A percentile compares a stretch with the other conserved stretches of the same genome.
phyloP scores from a whole-genome alignment of 257 asterid genomes.

The Nemophila menziesii region DNA sequence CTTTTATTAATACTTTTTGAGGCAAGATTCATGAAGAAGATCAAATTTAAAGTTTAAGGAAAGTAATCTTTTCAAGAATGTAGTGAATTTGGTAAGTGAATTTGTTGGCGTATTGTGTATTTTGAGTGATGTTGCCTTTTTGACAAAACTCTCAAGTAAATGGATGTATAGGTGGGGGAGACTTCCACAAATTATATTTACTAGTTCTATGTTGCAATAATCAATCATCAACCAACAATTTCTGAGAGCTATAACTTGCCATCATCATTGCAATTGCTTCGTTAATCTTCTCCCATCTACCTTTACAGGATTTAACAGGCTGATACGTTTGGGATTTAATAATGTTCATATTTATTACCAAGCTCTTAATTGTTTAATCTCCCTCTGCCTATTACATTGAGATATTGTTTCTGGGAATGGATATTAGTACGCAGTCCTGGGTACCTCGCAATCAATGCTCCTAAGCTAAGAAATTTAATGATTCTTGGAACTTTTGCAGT shows the following conservation, averaged over 20 bases:
- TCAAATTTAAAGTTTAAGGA: too few species aligned
- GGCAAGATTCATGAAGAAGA: too few species aligned
- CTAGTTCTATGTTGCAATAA: not conserved
- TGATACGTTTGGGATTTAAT: not conserved
- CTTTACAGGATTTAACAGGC: slow-evolving; percentile 11
- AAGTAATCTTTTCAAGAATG: too few species aligned
- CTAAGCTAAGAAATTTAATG: slow-evolving; percentile 4
- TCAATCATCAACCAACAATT: not conserved
- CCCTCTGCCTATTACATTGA: slow-evolving; percentile 8
- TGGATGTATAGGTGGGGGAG: slow-evolving; percentile 19
- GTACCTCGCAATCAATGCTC: slow-evolving; percentile 2
- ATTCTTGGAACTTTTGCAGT: not conserved
- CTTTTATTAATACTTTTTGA: too few species aligned
- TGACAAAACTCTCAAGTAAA: too few species aligned
- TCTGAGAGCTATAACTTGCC: slow-evolving; percentile 3
- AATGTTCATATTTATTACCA: slow-evolving; percentile 1
- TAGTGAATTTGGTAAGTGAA: too few species aligned
- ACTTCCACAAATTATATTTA: slow-evolving; percentile 3
- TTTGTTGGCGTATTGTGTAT: too few species aligned
- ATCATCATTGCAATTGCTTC: slow-evolving; percentile 10
- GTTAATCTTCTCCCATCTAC: not conserved
- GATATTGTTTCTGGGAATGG: not conserved
- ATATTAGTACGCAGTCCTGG: not conserved
- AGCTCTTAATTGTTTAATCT: slow-evolving; percentile 3
- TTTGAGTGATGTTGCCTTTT: too few species aligned